Percentiles rank a stretch among this genome's conserved stretches.
These are phyloP conservation scores for Pseudocercospora musae DNA, from an alignment of 2,329 filamentous ascomycete species.

Conservation along the genomic window DNA sequence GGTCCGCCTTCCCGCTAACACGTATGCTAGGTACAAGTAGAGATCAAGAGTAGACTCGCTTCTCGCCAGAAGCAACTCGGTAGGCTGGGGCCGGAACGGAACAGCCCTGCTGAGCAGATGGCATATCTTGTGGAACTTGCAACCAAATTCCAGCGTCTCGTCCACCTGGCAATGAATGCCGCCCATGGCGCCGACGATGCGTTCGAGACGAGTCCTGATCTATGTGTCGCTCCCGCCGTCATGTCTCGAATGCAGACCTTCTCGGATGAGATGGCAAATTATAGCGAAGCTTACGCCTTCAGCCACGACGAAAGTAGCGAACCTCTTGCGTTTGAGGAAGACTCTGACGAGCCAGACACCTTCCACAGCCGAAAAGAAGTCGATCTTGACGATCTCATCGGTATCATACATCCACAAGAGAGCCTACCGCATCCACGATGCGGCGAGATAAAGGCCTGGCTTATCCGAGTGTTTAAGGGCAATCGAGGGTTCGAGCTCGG, in stretches of 20 bases:
- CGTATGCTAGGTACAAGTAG: slow-evolving; percentile 16
- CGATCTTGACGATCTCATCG: too few species aligned
- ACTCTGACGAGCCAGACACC: too few species aligned
- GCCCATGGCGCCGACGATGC: slow-evolving; percentile 37
- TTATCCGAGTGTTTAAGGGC: slow-evolving; percentile 8
- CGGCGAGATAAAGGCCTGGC: too few species aligned
- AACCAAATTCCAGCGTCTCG: slow-evolving; percentile 39
- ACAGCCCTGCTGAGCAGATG: slow-evolving; percentile 47
- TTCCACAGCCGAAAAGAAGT: too few species aligned
- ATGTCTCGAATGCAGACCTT: slow-evolving; percentile 31
- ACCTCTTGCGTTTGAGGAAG: too few species aligned
- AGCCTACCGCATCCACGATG: too few species aligned
- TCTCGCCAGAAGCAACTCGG: slow-evolving; percentile 35
- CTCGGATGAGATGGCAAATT: slow-evolving; percentile 24
- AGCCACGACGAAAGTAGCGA: too few species aligned
- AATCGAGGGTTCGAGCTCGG: slow-evolving; percentile 40
- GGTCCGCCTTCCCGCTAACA: too few species aligned
- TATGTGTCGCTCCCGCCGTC: slow-evolving; percentile 38
- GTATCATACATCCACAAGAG: too few species aligned
- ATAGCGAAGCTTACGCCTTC: slow-evolving; percentile 32
- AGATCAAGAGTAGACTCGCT: slow-evolving; percentile 33
- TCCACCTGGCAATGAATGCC: slow-evolving; percentile 35
- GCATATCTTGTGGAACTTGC: slow-evolving; percentile 47
- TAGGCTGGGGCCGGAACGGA: slow-evolving; percentile 50
- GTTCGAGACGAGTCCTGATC: slow-evolving; percentile 34